Base-by-base conservation (phyloP, 306 rosid species). In the Amphicarpaea edgeworthii region DNA sequence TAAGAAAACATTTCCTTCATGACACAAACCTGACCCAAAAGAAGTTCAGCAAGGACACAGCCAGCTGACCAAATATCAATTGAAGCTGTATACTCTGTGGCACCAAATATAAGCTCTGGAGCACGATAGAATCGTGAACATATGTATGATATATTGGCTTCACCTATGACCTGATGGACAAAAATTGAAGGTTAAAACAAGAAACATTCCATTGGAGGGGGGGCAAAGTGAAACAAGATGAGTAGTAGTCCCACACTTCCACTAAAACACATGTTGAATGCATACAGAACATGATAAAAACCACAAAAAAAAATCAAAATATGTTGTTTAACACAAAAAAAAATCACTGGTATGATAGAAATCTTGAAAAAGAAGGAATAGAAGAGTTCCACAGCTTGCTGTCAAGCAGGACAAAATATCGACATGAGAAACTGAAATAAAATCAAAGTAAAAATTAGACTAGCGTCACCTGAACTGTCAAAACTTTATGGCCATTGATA, bases 61-160 rank as follows among this genome's bases (percentile, higher is more conserved):
- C 98, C 98, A 81, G 95, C 98, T 53, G 98, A 94, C 98, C 97
- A 94, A 81, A 94, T 92, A 83, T 94, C 98, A 24, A 94, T 94
- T 65, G 98, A 94, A 46, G 93, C 88, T 50, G 95, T 85, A 80
- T 94, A 94, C 83, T 94, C 98, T 1, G 98, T 94, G 55, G 98
- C 98, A 73, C 97, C 98, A 84, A 94, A 94, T 72, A 91, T 94
- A 76, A 94, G 93, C 74, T 94, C 98, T 12, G 98, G 98, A 66
- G 98, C 98, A 19, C 98, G 91, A 84, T 94, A 92, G 86, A 88
- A 90, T 46, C 97, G 96, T 12, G 98, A 94, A 70, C 98, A 94
- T 72, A 94, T 94, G 85, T 94, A 92, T 59, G 97, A 85, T 83
- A 94, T 93, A 76, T 94, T 94, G 53, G 93, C 87, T 92, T 94